Evolutionary conservation across 495 filamentous ascomycete species (phyloP), one percentile per base, ranked within the genome.

Genomic region (Neurospora sp.): DNA sequence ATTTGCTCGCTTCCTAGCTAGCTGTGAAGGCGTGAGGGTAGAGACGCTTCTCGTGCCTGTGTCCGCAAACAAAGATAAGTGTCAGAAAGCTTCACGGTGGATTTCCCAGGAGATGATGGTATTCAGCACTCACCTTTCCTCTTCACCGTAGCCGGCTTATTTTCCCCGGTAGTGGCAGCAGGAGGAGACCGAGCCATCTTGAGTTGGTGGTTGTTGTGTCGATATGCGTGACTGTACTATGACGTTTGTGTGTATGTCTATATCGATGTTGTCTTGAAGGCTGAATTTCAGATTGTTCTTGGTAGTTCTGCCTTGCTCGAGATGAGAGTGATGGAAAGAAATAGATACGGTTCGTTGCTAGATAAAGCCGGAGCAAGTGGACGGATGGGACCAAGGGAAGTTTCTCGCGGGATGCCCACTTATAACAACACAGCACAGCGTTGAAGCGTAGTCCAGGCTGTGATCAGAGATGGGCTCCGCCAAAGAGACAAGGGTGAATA

Each of bases 1-100:
- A 81, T 96, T 96, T 78, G 92, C 93, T 72, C 94, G 88, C 82
- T 97, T 97, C 78, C 91, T 88, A 8, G 87, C 90, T 69, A 92
- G 84, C 78, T 93, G 91, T 35, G 89, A 86, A n/a, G 89, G 88
- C 14, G 90, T 92, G 74, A 93, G 87, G 73, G 90, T 92, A 71
- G 90, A 89, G 23, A 94, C 91, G 46, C 90, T 90, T 72, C 91
- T 85, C 37, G 88, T 87, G n/a, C 88, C 90, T 86, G 70, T 20
- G 54, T n/a, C 10, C 38, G 12, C 40, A 69, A n/a, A 27, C 48
- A 59, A 27, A 31, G 11, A 5, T 59, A 59, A 39, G 31, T 23
- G 48, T 18, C 14, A 62, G 72, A 71, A 73, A 38, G 66, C 16
- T 73, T 23, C 3, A 16, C 31, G 46, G 31, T 20, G 72, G 38